Base-by-base conservation (phyloP, 805 yeast genomes). In the Kodamaea neixiangensis region DNA sequence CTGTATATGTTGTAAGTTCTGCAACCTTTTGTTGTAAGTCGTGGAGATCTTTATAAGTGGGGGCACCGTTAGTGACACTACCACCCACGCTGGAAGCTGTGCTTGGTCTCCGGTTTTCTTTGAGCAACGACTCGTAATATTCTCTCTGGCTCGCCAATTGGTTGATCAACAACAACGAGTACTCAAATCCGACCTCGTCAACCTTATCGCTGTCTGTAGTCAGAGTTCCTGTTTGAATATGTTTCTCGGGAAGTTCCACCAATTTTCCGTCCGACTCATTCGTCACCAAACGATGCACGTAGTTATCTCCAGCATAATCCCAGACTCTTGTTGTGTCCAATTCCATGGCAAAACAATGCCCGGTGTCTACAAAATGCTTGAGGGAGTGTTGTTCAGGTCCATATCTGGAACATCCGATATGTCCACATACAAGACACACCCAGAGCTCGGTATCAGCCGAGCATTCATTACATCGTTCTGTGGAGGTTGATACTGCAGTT, bases 321-420 rank as follows among this genome's bases (percentile, higher is more conserved):
- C 97, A 91, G 1, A 91, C 96, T 38, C 97, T 74, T 54, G 91
- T 94, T 0, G 96, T 81, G 9, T 76, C 68, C 43, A 89, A 73
- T 61, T 91, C 97, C 96, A 91, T 90, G 0, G 97, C 87, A 70
- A 89, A 91, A 59, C 96, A 88, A 66, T 91, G 97, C 5, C 86
- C 84, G 0, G 96, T 86, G 7, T 75, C 73, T 14, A 84, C 81
- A 64, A 81, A 92, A 67, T 91, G 97, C 53, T 85, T 81, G 47
- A 89, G 81, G 0, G 97, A 96, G 71, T 91, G 97, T 46, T 87
- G 91, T 29, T 80, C 80, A 47, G 89, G 88, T 0, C 76, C 72
- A 65, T 91, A 91, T 54, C 97, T 69, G 38, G 96, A 93, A 69
- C 97, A 91, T 0, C 97, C 97, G n/a, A 90, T 75, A 62, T 87